Evolutionary conservation across 2,329 filamentous ascomycete genomes (phyloP).

Genomic region (Diplodia mutila): DNA sequence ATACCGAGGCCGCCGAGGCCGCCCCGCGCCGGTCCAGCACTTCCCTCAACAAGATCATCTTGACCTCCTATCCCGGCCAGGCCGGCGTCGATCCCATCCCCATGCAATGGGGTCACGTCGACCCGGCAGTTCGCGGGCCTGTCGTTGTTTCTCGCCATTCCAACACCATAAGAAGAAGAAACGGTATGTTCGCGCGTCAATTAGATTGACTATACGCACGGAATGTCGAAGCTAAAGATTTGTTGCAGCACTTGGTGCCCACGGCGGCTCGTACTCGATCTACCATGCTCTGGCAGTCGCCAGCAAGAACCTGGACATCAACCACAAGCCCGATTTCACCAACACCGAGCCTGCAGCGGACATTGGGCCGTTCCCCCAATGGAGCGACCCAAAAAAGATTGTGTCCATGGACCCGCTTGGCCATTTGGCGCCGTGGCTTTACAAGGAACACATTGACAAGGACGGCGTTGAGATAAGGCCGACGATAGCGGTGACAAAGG

Average conservation of each 20-base stretch:
- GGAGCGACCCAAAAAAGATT: conserved; percentile 89
- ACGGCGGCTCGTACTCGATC: conserved; percentile 92
- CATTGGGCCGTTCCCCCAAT: conserved; percentile 87
- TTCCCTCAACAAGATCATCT: conserved; percentile 62
- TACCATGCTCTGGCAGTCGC: conserved; percentile 94
- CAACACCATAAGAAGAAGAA: conserved; percentile 77
- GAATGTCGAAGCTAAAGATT: neutral
- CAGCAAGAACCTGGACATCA: conserved; percentile 80
- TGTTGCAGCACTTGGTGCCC: conserved; percentile 64
- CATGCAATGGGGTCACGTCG: conserved; percentile 82
- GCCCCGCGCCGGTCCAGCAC: conserved; percentile 44
- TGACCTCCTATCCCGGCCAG: conserved; percentile 90
- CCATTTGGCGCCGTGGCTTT: conserved; percentile 83
- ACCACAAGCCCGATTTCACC: conserved; percentile 78
- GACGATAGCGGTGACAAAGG: conserved; percentile 88
- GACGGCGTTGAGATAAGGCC: conserved; percentile 85
- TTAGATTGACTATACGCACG: neutral
- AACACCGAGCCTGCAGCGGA: conserved; percentile 91
- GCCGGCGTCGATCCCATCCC: conserved; percentile 90
- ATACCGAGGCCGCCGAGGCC: conserved; percentile 36
- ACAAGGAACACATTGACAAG: conserved; percentile 75
- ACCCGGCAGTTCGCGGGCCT: conserved; percentile 76
- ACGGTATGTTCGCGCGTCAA: conserved; percentile 58
- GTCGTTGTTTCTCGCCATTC: conserved; percentile 81
- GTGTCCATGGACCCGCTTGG: conserved; percentile 97